Percentiles rank a stretch among this genome's conserved stretches.
Evolutionary conservation across 2,329 filamentous ascomycete genomes (phyloP).

Genomic region (Colletotrichum zoysiae): DNA sequence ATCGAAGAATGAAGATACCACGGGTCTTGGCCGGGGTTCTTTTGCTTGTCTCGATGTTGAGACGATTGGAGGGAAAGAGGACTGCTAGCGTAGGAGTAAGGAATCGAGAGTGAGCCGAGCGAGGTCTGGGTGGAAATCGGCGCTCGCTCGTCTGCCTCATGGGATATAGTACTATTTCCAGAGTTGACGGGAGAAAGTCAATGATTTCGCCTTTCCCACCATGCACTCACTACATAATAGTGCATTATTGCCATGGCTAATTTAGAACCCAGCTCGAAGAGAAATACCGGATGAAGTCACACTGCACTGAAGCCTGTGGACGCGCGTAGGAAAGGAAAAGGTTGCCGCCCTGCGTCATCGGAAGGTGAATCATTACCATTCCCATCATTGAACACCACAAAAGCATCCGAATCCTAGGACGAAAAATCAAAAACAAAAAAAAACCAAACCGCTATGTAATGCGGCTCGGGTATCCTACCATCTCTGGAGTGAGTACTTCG

Average conservation of each 20-base stretch:
- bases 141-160: neutral
- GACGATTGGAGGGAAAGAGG: neutral
- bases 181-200: neutral
- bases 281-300: neutral
- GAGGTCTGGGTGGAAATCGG: slow-evolving; percentile 12
- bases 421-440: neutral
- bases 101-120: slow-evolving; percentile 3
- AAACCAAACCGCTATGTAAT: neutral
- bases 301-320: too few relatives aligned
- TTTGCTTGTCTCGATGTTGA: neutral
- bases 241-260: neutral
- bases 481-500: neutral
- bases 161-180: slow-evolving; percentile 4
- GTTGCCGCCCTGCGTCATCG: slow-evolving; percentile 2
- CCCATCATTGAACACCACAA: neutral
- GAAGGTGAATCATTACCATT: neutral
- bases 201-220: neutral
- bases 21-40: neutral
- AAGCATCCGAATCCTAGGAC: neutral
- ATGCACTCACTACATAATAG: neutral
- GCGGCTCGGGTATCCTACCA: slow-evolving; percentile 11
- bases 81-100: neutral
- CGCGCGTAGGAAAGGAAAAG: neutral
- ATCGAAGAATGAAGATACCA: slow-evolving; percentile 4
- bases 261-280: neutral